These are phyloP conservation scores for Vickermania spadyakhi DNA, from an alignment of 208 protist genomes.

Conservation along the genomic window DNA sequence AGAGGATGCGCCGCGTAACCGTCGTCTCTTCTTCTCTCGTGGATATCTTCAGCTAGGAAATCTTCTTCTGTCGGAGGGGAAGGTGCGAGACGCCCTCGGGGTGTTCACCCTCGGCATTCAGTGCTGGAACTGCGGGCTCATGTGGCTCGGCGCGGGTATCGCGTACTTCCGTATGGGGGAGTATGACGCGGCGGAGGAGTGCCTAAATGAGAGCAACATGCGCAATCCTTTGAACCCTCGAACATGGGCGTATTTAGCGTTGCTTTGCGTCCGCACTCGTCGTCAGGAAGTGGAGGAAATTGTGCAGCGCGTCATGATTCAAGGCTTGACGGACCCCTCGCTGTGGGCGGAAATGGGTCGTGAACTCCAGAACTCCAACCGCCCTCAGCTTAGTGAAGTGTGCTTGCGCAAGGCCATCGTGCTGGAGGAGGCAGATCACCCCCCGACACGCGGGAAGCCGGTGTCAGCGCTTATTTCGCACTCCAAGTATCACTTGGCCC, in stretches of 20 bases:
- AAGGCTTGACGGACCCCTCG: conserved; percentile 47
- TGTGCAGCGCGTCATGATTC: conserved; percentile 45
- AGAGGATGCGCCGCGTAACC: not conserved
- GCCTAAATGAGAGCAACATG: conserved; percentile 82
- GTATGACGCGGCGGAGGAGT: conserved; percentile 62
- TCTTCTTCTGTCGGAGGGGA: conserved; percentile 50
- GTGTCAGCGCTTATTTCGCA: conserved; percentile 11
- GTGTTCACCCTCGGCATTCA: conserved; percentile 60
- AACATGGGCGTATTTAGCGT: conserved; percentile 78
- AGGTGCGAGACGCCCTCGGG: conserved; percentile 65
- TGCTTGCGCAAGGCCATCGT: conserved; percentile 51
- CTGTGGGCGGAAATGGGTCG: conserved; percentile 69
- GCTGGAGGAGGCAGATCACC: conserved; percentile 10
- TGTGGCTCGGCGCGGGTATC: conserved; percentile 85
- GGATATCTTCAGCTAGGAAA: conserved; percentile 73
- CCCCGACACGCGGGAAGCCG: not conserved
- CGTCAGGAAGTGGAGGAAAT: conserved; percentile 47
- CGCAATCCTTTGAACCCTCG: conserved; percentile 77
- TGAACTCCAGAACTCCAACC: conserved; percentile 34
- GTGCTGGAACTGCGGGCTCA: conserved; percentile 66
- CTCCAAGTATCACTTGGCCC: conserved; percentile 54
- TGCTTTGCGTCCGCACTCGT: conserved; percentile 34
- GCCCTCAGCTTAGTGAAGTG: conserved; percentile 26
- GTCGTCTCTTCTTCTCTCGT: not conserved
- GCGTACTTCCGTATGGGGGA: conserved; percentile 73